Evolutionary conservation across 1,284 basidiomycete species (phyloP).

Genomic region (Tremellales sp.): DNA sequence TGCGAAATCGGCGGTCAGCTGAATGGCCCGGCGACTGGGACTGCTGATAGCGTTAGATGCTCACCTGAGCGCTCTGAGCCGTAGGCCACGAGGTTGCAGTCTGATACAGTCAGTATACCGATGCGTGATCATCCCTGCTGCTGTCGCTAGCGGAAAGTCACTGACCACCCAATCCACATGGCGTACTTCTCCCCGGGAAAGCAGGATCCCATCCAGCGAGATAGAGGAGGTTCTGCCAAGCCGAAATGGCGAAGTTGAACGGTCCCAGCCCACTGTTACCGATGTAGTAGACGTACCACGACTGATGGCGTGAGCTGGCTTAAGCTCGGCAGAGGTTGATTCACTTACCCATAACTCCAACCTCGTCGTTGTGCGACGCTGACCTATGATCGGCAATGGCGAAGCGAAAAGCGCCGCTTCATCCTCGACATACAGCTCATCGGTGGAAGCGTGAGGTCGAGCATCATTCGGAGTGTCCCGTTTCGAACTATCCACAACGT

Average conservation of each 20-base stretch:
- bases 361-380: slow-evolving; percentile 34
- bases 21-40: too few species aligned
- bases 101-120: slow-evolving; percentile 7
- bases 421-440: slow-evolving; percentile 13
- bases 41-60: too few species aligned
- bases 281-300: slow-evolving; percentile 43
- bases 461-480: too few species aligned
- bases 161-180: slow-evolving; percentile 31
- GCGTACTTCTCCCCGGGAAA: slow-evolving; percentile 22
- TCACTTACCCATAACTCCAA: slow-evolving; percentile 38
- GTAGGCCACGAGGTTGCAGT: slow-evolving; percentile 31
- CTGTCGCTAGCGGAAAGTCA: too few species aligned
- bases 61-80: slow-evolving; percentile 31
- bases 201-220: slow-evolving; percentile 42
- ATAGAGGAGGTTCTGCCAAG: slow-evolving; percentile 44
- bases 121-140: not conserved
- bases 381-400: slow-evolving; percentile 37
- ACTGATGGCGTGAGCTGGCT: slow-evolving; percentile 9
- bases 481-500: too few species aligned
- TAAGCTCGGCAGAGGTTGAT: not conserved
- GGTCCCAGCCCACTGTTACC: slow-evolving; percentile 44
- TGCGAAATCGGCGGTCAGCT: slow-evolving; percentile 6
- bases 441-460: too few species aligned
- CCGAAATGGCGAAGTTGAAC: slow-evolving; percentile 45
- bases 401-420: slow-evolving; percentile 37